Evolutionary conservation across 2,329 filamentous ascomycete species (phyloP), one percentile per base, ranked within the genome.

Genomic region (Calonectria hawksworthii): DNA sequence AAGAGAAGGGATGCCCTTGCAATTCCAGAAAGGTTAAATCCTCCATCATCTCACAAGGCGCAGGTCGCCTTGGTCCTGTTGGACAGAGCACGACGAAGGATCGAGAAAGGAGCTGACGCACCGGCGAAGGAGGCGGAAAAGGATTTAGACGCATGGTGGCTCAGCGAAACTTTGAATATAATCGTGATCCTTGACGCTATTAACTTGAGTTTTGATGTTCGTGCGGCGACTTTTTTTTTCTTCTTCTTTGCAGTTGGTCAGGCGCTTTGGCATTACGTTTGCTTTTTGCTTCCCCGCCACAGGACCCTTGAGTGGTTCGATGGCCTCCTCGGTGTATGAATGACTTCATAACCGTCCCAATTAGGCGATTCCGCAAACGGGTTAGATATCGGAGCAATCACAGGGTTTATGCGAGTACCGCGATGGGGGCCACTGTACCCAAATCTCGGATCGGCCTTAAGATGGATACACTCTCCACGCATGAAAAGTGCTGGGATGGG

Each of bases 11-110:
- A 59, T 73, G 56, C 23, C 71, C 66, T 56, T 36, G 66, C 26
- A 32, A 54, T 38, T 47, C 34, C 14, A 32, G 47, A 73, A 73
- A 73, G 66, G 68, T 56, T 73, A 69, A 73, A 69, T 69, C 59
- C 44, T 54, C 54, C 52, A 50, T 68, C 51, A 67, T 72, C 61
- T 59, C 34, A 51, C n/a, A 56, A 52, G 30, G 44, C 51, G 34
- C 47, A n/a, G 18, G n/a, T 44, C 21, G 26, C 61, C 26, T 36
- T 34, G 14, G 50, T 64, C 21, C 30, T 41, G 61, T 56, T 65
- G 47, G 50, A 50, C 28, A 38, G 26, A 32, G 16, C 50, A 61
- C 38, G 69, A 44, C 34, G 63, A 51, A 66, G 41, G 63, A 66
- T 51, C 28, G 44, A 13, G 44, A 28, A 63, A 65, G 38, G 34